phyloP scores from a whole-genome alignment of 2,329 filamentous ascomycete genomes.

The Aureobasidium mangrovei region DNA sequence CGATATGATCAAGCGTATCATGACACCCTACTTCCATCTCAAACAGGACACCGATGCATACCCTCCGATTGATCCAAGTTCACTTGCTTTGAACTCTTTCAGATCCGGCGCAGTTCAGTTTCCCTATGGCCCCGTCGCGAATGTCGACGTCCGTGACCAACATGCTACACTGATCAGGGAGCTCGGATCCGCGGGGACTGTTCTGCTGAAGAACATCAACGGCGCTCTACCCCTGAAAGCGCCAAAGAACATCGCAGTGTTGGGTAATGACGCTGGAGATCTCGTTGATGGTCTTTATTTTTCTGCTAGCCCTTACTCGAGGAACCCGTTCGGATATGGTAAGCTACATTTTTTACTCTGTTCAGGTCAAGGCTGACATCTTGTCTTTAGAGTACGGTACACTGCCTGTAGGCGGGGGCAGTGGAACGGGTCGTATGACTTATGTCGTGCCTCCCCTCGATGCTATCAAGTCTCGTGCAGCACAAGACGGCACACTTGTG shows the following conservation, averaged over 20 bases:
- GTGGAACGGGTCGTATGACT: conserved; percentile 32
- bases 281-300: conserved; percentile 41
- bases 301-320: conserved; percentile 11
- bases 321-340: conserved; percentile 7
- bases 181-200: conserved; percentile 33
- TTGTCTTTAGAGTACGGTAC: conserved; percentile 34
- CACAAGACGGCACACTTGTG: conserved; percentile 32
- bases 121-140: conserved; percentile 14
- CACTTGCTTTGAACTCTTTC: conserved; percentile 21
- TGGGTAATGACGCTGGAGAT: conserved; percentile 41
- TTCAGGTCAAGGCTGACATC: neutral
- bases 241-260: conserved; percentile 40
- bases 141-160: conserved; percentile 31
- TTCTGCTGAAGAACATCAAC: conserved; percentile 43
- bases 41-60: conserved; percentile 33
- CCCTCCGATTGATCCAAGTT: conserved; percentile 29
- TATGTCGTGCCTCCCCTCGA: conserved; percentile 35
- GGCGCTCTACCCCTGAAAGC: conserved; percentile 45
- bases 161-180: conserved; percentile 31
- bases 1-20: conserved; percentile 40
- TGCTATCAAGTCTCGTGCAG: conserved; percentile 29
- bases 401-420: conserved; percentile 32
- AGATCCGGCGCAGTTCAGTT: conserved; percentile 13
- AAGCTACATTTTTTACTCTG: conserved; percentile 11
- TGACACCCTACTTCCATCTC: conserved; percentile 39